Base-by-base conservation (phyloP, 2,329 filamentous ascomycete species). In the Fusarium proliferatum region DNA sequence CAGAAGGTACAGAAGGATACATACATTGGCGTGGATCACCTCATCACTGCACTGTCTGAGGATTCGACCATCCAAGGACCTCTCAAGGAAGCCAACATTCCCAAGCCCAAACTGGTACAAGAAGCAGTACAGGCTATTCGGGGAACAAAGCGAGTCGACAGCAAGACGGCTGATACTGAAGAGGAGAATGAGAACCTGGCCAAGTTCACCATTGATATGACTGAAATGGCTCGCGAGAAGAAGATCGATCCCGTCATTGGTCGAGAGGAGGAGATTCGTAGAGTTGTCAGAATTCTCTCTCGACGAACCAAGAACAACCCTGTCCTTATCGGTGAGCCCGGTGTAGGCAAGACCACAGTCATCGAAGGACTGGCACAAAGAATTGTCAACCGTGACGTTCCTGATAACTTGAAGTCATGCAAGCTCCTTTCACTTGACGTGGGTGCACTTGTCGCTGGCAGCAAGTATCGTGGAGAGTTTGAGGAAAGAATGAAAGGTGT, bases 401-500 rank as follows among this genome's bases (percentile, higher is more conserved):
- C 96, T 41, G 95, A 97, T 81, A 98, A 98, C 79, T 88, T 99
- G 61, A 95, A 96, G 59, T 92, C 94, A 67, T 99, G 96, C 89
- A 96, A 93, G 82, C 88, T 99, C 68, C 91, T 99, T 64, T 98
- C 96, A 8, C 91, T 99, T 51, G 96, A 99, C 79, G 96, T 99
- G 53, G 96, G 96, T 78, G 93, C 96, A 30, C 87, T 99, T 64
- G 96, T 99, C 72, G 96, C 96, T 66, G 96, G 96, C 76, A 98
- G 95, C 89, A 99, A 99, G 85, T 99, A 97, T 86, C 92, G 96
- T 56, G 96, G 96, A 85, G 96, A 99, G 82, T 99, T 99, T 68
- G 96, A 99, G 82, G 96, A 99, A 87, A 91, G 96, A 77, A 98
- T 99, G 95, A 99, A 99, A 89, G 95, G 96, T 62, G 96, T 99